A percentile compares a stretch with the other conserved stretches of the same genome.
These are phyloP conservation scores for Pyrenochaeta sp. DNA, from an alignment of 2,329 filamentous ascomycete genomes.

Conservation along the genomic window DNA sequence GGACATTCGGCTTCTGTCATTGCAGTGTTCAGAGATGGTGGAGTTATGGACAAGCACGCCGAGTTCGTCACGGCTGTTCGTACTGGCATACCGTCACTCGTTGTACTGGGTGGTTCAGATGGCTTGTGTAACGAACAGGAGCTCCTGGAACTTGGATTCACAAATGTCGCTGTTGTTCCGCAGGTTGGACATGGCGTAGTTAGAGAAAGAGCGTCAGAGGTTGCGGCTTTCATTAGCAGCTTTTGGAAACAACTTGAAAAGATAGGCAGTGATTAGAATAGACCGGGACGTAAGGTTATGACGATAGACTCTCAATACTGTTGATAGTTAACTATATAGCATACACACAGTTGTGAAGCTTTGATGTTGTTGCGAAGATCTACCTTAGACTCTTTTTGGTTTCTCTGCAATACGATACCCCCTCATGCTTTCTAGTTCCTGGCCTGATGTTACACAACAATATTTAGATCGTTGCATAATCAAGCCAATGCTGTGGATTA, in stretches of 20 bases:
- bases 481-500: too few relatives aligned
- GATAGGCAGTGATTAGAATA: neutral
- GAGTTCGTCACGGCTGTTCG: slow-evolving; percentile 39
- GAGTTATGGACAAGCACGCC: slow-evolving; percentile 51
- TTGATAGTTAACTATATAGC: too few relatives aligned
- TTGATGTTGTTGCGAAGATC: too few relatives aligned
- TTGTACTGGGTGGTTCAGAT: slow-evolving; percentile 51
- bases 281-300: too few relatives aligned
- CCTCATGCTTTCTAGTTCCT: too few relatives aligned
- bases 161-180: slow-evolving; percentile 48
- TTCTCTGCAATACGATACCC: too few relatives aligned
- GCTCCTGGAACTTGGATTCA: slow-evolving; percentile 44
- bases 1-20: slow-evolving; percentile 59
- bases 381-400: too few relatives aligned
- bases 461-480: too few relatives aligned
- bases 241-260: slow-evolving; percentile 35
- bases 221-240: slow-evolving; percentile 41
- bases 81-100: slow-evolving; percentile 35
- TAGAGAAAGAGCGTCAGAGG: slow-evolving; percentile 48
- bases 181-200: slow-evolving; percentile 54
- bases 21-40: slow-evolving; percentile 57
- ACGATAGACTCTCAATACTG: too few relatives aligned
- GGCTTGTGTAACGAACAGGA: slow-evolving; percentile 43
- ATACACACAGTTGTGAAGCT: too few relatives aligned
- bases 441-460: too few relatives aligned